These are phyloP conservation scores for Triangularia setosa DNA, from an alignment of 2,329 filamentous ascomycete genomes.

Conservation along the genomic window DNA sequence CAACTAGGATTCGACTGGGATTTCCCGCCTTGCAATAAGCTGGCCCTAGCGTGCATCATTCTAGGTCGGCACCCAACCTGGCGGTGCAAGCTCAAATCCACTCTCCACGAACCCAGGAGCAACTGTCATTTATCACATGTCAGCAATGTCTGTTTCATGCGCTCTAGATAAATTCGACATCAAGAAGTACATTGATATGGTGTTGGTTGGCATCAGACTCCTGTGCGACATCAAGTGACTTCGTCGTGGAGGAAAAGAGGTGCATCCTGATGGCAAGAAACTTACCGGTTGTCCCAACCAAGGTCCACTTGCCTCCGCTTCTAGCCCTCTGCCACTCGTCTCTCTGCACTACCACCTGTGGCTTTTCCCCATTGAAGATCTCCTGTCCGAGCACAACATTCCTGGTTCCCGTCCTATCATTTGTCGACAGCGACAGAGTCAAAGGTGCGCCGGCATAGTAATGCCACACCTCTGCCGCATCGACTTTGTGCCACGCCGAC, in stretches of 20 bases:
- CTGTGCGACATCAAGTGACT: background rate
- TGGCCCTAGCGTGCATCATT: background rate
- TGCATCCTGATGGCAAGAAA: too few species aligned
- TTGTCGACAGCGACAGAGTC: slow-evolving; percentile 39
- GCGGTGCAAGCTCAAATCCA: background rate
- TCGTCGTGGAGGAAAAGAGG: too few species aligned
- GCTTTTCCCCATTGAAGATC: slow-evolving; percentile 39
- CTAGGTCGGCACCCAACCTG: background rate
- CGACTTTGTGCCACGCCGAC: slow-evolving; percentile 48
- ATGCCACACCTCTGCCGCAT: slow-evolving; percentile 50
- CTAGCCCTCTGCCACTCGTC: slow-evolving; percentile 45
- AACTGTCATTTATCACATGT: background rate
- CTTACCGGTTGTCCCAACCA: slow-evolving; percentile 35
- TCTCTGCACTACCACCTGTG: slow-evolving; percentile 41
- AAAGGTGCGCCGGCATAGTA: slow-evolving; percentile 51
- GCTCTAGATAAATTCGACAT: background rate
- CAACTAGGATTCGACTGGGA: background rate
- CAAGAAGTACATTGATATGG: too few species aligned
- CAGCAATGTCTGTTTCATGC: background rate
- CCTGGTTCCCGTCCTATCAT: slow-evolving; percentile 39
- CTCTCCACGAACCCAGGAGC: background rate
- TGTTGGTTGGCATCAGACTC: too few species aligned
- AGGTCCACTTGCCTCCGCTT: slow-evolving; percentile 45
- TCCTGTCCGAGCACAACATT: slow-evolving; percentile 39
- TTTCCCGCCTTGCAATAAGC: background rate